Conservation (phyloP, 2,329 filamentous ascomycete species). For the Elsinoe arachidis region DNA sequence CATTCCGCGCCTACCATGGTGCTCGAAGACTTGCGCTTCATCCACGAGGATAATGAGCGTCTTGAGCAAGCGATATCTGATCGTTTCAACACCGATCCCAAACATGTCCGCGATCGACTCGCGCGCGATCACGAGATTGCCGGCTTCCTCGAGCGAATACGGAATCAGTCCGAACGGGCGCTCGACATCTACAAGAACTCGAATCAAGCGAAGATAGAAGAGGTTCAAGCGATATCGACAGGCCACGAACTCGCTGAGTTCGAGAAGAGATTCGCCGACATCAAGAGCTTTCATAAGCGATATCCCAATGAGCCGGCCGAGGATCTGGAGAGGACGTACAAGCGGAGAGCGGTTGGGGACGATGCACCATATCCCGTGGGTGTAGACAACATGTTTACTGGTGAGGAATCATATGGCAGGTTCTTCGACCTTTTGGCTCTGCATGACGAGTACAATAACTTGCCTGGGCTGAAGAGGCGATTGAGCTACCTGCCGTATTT, state of each 20-base stretch:
- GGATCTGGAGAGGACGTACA: slow-evolving; percentile 89
- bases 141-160: slow-evolving; percentile 77
- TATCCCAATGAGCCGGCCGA: slow-evolving; percentile 94
- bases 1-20: slow-evolving; percentile 47
- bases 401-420: slow-evolving; percentile 86
- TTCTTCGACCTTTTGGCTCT: slow-evolving; percentile 80
- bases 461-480: slow-evolving; percentile 70
- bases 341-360: slow-evolving; percentile 57
- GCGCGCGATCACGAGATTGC: slow-evolving; percentile 87
- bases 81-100: slow-evolving; percentile 78
- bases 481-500: slow-evolving; percentile 88
- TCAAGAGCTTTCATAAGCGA: slow-evolving; percentile 79
- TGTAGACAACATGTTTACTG: slow-evolving; percentile 87
- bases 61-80: slow-evolving; percentile 90
- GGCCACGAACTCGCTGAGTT: slow-evolving; percentile 88
- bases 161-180: slow-evolving; percentile 72
- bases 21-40: slow-evolving; percentile 83
- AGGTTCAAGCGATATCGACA: slow-evolving; percentile 74
- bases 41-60: slow-evolving; percentile 94
- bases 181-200: slow-evolving; percentile 77
- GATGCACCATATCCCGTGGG: slow-evolving; percentile 52
- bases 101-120: slow-evolving; percentile 79
- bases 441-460: slow-evolving; percentile 84
- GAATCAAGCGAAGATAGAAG: slow-evolving; percentile 60
- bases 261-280: slow-evolving; percentile 70